Evolutionary conservation across 176 grass and related monocot species (phyloP), one percentile per base, ranked within the genome.

Genomic region (Juncus effusus): DNA sequence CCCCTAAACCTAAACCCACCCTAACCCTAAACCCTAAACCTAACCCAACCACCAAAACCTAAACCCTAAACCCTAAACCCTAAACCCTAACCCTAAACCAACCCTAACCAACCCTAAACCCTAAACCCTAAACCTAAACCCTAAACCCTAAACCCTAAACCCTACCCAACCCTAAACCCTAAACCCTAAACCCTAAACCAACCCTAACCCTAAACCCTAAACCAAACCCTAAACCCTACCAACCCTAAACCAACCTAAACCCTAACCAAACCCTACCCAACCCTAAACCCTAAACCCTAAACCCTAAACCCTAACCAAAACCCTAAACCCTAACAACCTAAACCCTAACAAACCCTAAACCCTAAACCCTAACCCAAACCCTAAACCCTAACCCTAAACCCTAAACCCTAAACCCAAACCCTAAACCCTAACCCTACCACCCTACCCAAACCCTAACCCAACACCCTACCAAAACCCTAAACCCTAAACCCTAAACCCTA

Each of bases 391-490:
- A n/a, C n/a, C n/a, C n/a, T n/a, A n/a, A n/a, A 59, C 70, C 70
- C 56, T 60, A 74, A 72, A 54, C 68, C 70, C 57, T 63, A 75
- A 75, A 62, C 57, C 72, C 61, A 39, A 65, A 76, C 47, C 73
- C 73, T n/a, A n/a, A n/a, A n/a, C n/a, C n/a, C n/a, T n/a, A n/a
- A n/a, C n/a, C n/a, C n/a, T n/a, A n/a, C n/a, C n/a, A n/a, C n/a
- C n/a, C n/a, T n/a, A n/a, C n/a, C 61, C 54, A 76, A 76, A 62
- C 73, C 73, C 61, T 64, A 76, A 76, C 47, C 73, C 73, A n/a
- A n/a, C n/a, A n/a, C n/a, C n/a, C n/a, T n/a, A n/a, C n/a, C 61
- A 53, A 64, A 76, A 62, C 73, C 73, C 61, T 64, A 76, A 64
- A 63, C 61, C 60, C 62, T 55, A 56, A 76, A 63, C 13, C 66